Evolutionary conservation across 1,284 basidiomycete genomes (phyloP).

Genomic region (Pyrrhoderma noxium): DNA sequence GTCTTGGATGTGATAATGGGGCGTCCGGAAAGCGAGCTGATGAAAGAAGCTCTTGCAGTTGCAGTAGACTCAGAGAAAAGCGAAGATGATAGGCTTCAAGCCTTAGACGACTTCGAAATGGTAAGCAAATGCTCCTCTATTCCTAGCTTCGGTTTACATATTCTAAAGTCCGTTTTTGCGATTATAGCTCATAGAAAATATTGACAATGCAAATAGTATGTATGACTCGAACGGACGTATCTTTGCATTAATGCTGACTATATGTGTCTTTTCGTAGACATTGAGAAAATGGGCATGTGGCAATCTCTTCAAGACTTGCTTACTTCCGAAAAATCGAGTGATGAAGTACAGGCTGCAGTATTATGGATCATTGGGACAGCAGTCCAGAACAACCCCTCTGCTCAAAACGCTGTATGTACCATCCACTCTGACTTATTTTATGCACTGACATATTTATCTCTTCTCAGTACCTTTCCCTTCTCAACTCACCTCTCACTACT

Average conservation of each 20-base stretch:
- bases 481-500: constrained; percentile 51
- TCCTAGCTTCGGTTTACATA: background rate
- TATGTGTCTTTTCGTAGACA: constrained; percentile 43
- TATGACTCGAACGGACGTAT: background rate
- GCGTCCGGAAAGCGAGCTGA: constrained; percentile 74
- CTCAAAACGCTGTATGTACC: constrained; percentile 72
- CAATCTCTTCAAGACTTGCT: constrained; percentile 68
- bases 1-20: constrained; percentile 86
- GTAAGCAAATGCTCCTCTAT: constrained; percentile 36
- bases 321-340: constrained; percentile 44
- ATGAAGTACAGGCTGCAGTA: constrained; percentile 63
- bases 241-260: background rate
- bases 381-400: constrained; percentile 90
- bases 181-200: constrained; percentile 76
- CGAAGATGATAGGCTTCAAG: constrained; percentile 66
- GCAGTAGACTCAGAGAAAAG: constrained; percentile 57
- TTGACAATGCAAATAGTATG: constrained; percentile 93
- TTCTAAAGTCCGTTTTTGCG: background rate
- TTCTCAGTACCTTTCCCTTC: constrained; percentile 59
- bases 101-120: constrained; percentile 95
- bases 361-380: constrained; percentile 95
- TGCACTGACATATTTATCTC: constrained; percentile 13
- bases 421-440: constrained; percentile 3
- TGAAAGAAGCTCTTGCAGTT: constrained; percentile 79
- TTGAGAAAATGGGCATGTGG: constrained; percentile 85